Evolutionary conservation across 345 rosid genomes (phyloP).

Genomic region (Eucalyptus curtisii): DNA sequence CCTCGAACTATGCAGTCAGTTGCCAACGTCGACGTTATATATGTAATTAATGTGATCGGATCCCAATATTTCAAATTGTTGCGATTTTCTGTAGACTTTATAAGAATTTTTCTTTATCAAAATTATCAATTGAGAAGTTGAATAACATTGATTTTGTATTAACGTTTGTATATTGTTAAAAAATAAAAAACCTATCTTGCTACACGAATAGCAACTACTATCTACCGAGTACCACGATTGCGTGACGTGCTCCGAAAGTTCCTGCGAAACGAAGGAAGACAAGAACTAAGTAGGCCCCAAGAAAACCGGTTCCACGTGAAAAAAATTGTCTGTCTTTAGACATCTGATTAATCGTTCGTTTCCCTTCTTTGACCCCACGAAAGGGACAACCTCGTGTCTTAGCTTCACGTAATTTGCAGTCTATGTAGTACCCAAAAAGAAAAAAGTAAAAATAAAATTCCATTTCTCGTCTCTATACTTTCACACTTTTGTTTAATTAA

Average conservation of each 20-base stretch:
- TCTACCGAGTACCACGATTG: background rate
- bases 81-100: background rate
- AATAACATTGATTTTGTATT: background rate
- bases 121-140: background rate
- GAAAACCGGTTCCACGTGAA: background rate
- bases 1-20: background rate
- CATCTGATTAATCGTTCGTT: background rate
- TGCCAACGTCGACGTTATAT: background rate
- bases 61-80: background rate
- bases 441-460: background rate
- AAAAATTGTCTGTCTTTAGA: background rate
- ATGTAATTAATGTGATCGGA: background rate
- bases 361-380: background rate
- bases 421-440: background rate
- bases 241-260: background rate
- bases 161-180: background rate
- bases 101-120: background rate
- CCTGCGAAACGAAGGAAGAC: background rate
- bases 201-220: background rate
- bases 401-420: background rate
- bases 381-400: background rate
- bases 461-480: background rate
- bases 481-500: background rate
- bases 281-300: background rate
- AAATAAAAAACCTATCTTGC: background rate